Evolutionary conservation across 163 green algal species (phyloP).

Genomic region (Chlamydomonas reinhardtii): DNA sequence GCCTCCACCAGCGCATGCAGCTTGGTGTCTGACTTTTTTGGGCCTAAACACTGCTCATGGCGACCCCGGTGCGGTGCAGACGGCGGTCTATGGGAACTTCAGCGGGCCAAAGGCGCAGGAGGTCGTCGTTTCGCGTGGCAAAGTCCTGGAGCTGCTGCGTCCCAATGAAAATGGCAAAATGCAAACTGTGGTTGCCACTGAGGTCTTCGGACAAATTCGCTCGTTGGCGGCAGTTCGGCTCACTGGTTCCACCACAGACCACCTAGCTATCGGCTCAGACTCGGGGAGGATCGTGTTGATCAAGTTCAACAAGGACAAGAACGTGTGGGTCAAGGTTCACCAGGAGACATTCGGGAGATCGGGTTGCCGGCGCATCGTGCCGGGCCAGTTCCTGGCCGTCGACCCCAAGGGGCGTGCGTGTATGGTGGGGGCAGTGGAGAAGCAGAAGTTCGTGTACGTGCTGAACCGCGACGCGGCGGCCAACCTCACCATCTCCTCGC

Average conservation of each 20-base stretch:
- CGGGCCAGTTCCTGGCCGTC: slow-evolving; percentile 91
- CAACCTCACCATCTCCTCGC: slow-evolving; percentile 97
- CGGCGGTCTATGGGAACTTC: slow-evolving; percentile 97
- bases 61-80: slow-evolving; percentile 66
- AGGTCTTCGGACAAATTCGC: slow-evolving; percentile 95
- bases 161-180: slow-evolving; percentile 94
- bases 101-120: slow-evolving; percentile 96
- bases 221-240: slow-evolving; percentile 94
- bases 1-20: background rate
- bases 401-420: slow-evolving; percentile 90
- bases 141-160: slow-evolving; percentile 95
- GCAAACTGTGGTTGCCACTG: slow-evolving; percentile 81
- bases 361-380: slow-evolving; percentile 95
- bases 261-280: slow-evolving; percentile 94
- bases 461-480: slow-evolving; percentile 96
- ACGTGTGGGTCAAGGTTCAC: slow-evolving; percentile 92
- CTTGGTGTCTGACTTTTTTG: background rate
- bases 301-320: slow-evolving; percentile 92
- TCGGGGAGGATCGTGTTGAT: slow-evolving; percentile 97
- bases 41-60: background rate
- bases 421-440: slow-evolving; percentile 95
- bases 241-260: slow-evolving; percentile 86
- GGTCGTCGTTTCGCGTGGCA: slow-evolving; percentile 92
- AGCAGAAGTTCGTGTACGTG: slow-evolving; percentile 99
- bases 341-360: slow-evolving; percentile 98